Evolutionary conservation across 345 rosid species (phyloP).

Genomic region (Salix dunnii): DNA sequence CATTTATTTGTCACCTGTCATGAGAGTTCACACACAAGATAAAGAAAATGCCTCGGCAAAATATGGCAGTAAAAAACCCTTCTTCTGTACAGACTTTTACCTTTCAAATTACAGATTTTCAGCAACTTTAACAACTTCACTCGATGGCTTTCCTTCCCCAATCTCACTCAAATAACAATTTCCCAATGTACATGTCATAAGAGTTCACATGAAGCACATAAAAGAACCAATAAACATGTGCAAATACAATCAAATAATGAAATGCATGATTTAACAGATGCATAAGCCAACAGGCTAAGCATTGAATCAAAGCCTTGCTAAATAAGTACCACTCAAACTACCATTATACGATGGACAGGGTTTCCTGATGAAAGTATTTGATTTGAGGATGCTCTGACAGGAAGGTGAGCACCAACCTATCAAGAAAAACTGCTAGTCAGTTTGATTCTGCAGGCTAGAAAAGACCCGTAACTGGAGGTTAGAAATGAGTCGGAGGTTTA

Average conservation of each 20-base stretch:
- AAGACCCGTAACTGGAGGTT: too few species aligned
- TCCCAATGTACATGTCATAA: slow-evolving; percentile 68
- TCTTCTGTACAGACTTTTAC: too few species aligned
- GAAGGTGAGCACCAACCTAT: slow-evolving; percentile 96
- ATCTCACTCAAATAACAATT: slow-evolving; percentile 96
- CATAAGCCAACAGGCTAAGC: neutral
- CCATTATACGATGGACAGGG: slow-evolving; percentile 62
- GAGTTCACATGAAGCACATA: neutral
- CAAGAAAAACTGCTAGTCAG: slow-evolving; percentile 2
- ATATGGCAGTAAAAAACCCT: neutral
- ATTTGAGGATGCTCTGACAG: slow-evolving; percentile 73
- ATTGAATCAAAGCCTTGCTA: slow-evolving; percentile 10
- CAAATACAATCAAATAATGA: neutral
- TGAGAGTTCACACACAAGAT: too few species aligned
- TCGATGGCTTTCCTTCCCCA: slow-evolving; percentile 81
- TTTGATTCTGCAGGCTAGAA: too few species aligned
- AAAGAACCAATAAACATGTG: neutral
- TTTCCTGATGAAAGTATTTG: slow-evolving; percentile 84
- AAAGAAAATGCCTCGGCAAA: neutral
- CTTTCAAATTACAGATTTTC: slow-evolving; percentile 30
- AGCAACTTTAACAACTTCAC: slow-evolving; percentile 84
- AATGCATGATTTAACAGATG: slow-evolving; percentile 1
- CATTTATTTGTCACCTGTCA: neutral
- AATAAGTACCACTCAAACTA: slow-evolving; percentile 73
- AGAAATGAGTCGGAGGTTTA: too few species aligned